Base-by-base conservation (phyloP, 2,329 filamentous ascomycete genomes). In the Cercospora canescens region DNA sequence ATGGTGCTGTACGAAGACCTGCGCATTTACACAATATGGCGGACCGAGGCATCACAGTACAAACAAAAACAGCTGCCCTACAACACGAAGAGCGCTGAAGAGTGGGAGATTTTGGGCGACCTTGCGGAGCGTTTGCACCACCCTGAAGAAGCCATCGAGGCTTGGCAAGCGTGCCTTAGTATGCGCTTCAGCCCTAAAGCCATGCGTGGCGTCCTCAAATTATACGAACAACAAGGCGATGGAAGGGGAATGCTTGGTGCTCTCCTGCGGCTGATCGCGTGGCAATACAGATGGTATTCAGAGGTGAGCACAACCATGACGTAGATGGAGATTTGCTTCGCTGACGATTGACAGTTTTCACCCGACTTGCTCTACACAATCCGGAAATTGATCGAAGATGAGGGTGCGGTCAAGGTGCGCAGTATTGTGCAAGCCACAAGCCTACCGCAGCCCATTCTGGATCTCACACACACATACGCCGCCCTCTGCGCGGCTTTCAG, bases 221-320 rank as follows among this genome's bases (percentile, higher is more conserved):
- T 92, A 56, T 93, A 93, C 72, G 91, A 96, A 79, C 87, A 87
- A 76, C 85, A 86, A 65, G 91, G 91, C 74, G 92, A 92, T 79
- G 93, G 92, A 3, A 85, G 93, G 67, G 91, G 93, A 67, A 92
- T 90, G 64, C 86, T 98, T 6, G 91, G 89, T 30, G 89, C 92
- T n/a, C 84, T 97, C 65, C 97, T 99, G 71, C 86, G 93, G 60
- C 83, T 99, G 48, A 92, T 98, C 35, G 95, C 94, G 12, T 99
- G 95, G 95, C 95, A 99, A 81, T 99, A 97, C 81, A 87, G 95
- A 72, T 99, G 95, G 95, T 99, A 99, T 82, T 97, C 94, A 64
- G 95, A 99, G 86, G 88, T 90, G 79, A 74, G 81, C 68, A 24
- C 21, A n/a, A 1, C 5, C 18, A 3, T 7, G 21, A 21, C 2